phyloP scores from a whole-genome alignment of 2,329 filamentous ascomycete species.

The Arachnopeziza araneosa region DNA sequence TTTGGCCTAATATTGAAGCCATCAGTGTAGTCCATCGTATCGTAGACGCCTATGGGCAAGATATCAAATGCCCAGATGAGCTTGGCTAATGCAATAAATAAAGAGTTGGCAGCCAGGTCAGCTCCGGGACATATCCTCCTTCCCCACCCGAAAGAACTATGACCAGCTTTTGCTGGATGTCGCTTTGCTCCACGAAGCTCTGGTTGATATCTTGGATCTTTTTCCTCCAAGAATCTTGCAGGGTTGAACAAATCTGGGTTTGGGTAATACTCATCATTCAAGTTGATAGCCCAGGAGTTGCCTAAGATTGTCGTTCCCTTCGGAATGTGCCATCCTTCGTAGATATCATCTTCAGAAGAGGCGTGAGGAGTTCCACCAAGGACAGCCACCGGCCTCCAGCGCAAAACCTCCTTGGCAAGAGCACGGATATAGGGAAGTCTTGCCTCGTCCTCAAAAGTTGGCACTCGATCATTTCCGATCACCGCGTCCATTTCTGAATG shows the following conservation, averaged over 20 bases:
- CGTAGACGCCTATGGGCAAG: slow-evolving; percentile 16
- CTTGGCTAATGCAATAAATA: slow-evolving; percentile 43
- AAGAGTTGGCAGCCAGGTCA: slow-evolving; percentile 44
- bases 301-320: slow-evolving; percentile 34
- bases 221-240: slow-evolving; percentile 30
- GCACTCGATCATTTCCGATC: slow-evolving; percentile 33
- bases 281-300: slow-evolving; percentile 36
- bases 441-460: slow-evolving; percentile 33
- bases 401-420: slow-evolving; percentile 40
- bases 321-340: slow-evolving; percentile 36
- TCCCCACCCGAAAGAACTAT: slow-evolving; percentile 34
- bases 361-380: slow-evolving; percentile 43
- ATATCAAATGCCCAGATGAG: slow-evolving; percentile 49
- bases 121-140: slow-evolving; percentile 52
- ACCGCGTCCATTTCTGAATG: slow-evolving; percentile 38
- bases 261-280: slow-evolving; percentile 35
- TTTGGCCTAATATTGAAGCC: slow-evolving; percentile 32
- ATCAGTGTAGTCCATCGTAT: slow-evolving; percentile 27
- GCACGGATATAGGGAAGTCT: slow-evolving; percentile 39
- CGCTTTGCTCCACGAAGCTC: slow-evolving; percentile 15
- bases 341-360: slow-evolving; percentile 31
- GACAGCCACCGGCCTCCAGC: slow-evolving; percentile 44
- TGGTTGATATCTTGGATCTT: slow-evolving; percentile 24
- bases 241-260: slow-evolving; percentile 42
- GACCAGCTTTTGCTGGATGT: slow-evolving; percentile 24